These are phyloP conservation scores for Scenedesmus sp. DNA, from an alignment of 163 green algal genomes.

Conservation along the genomic window DNA sequence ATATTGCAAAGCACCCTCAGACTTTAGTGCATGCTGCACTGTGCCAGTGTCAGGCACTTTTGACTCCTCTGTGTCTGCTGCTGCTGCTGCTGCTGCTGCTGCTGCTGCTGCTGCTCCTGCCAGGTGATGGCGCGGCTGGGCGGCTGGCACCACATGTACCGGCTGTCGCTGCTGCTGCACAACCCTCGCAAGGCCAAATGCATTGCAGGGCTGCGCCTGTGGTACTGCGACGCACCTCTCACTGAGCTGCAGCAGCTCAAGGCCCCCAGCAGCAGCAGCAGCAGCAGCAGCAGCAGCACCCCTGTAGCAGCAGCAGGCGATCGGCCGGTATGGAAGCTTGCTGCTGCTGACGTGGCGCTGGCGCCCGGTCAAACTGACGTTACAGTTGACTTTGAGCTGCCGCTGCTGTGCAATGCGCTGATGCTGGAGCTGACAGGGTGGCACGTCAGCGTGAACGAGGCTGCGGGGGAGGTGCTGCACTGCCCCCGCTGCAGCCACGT, in stretches of 20 bases:
- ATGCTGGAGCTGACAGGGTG: slow-evolving; percentile 40
- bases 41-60: not conserved
- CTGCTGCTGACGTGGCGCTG: not conserved
- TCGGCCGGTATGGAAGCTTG: not conserved
- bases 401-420: slow-evolving; percentile 14
- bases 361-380: slow-evolving; percentile 34
- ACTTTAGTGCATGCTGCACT: not conserved
- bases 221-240: slow-evolving; percentile 31
- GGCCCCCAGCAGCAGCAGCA: slow-evolving; percentile 26
- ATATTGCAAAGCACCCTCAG: not conserved
- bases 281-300: not conserved
- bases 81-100: not conserved
- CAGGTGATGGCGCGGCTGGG: slow-evolving; percentile 41
- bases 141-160: slow-evolving; percentile 23
- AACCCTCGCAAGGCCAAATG: slow-evolving; percentile 5
- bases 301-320: not conserved
- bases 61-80: not conserved
- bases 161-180: slow-evolving; percentile 16
- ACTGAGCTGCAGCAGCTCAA: slow-evolving; percentile 46
- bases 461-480: slow-evolving; percentile 43
- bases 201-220: slow-evolving; percentile 1
- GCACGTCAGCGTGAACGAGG: slow-evolving; percentile 27
- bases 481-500: slow-evolving; percentile 51
- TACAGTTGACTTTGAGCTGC: slow-evolving; percentile 19
- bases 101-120: not conserved